These are phyloP conservation scores for Nakazawaea pomicola DNA, from an alignment of 805 yeast species.

Conservation along the genomic window DNA sequence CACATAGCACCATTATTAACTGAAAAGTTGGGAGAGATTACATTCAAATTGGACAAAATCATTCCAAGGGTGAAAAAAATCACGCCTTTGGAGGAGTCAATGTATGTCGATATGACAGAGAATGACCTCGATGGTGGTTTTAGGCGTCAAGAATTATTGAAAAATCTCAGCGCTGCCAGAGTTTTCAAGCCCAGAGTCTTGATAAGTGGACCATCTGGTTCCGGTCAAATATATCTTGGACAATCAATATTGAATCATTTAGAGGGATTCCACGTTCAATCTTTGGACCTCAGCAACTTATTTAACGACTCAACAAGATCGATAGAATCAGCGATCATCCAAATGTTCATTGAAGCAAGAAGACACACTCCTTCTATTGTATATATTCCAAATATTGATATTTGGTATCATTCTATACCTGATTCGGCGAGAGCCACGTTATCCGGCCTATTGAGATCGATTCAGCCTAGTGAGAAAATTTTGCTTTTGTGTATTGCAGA, in stretches of 20 bases:
- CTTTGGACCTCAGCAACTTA: slow-evolving; percentile 72
- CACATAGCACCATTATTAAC: slow-evolving; percentile 60
- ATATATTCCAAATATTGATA: slow-evolving; percentile 75
- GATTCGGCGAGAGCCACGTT: slow-evolving; percentile 69
- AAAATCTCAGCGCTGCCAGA: slow-evolving; percentile 39
- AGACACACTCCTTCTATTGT: slow-evolving; percentile 86
- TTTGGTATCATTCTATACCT: slow-evolving; percentile 67
- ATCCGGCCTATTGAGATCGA: slow-evolving; percentile 59
- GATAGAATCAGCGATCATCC: slow-evolving; percentile 80
- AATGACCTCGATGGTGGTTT: slow-evolving; percentile 63
- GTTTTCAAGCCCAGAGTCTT: slow-evolving; percentile 78
- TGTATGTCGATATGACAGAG: slow-evolving; percentile 53
- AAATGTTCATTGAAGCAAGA: slow-evolving; percentile 79
- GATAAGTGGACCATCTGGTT: slow-evolving; percentile 68
- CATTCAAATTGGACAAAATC: slow-evolving; percentile 44
- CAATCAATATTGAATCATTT: slow-evolving; percentile 75
- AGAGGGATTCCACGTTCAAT: slow-evolving; percentile 88
- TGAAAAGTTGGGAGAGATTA: slow-evolving; percentile 42
- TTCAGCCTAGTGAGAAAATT: slow-evolving; percentile 68
- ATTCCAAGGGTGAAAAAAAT: slow-evolving; percentile 57
- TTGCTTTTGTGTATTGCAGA: slow-evolving; percentile 73
- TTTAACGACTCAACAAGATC: slow-evolving; percentile 76
- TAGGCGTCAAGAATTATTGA: slow-evolving; percentile 56
- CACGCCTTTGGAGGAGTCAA: slow-evolving; percentile 63
- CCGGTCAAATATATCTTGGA: slow-evolving; percentile 83